Conservation (phyloP, 75 land plant genomes). For the Adiantum capillusveneris region DNA sequence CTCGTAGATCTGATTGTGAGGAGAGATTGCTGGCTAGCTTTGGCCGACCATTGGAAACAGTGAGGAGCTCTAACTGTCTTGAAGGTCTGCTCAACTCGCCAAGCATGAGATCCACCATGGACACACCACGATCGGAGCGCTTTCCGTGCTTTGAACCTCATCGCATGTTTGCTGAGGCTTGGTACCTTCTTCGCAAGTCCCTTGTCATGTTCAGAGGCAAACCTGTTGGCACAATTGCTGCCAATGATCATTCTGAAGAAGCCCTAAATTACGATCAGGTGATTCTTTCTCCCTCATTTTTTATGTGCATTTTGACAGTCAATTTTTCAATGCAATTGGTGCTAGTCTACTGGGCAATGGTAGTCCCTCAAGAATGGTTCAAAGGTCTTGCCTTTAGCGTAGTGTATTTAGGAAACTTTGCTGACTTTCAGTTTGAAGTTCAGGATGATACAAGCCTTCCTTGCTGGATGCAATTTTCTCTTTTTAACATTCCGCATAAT, state of each 20-base stretch:
- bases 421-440: too few species aligned
- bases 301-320: too few species aligned
- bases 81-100: slow-evolving; percentile 12
- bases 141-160: slow-evolving; percentile 35
- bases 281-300: too few species aligned
- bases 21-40: slow-evolving; percentile 19
- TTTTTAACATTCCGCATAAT: too few species aligned
- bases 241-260: slow-evolving; percentile 52
- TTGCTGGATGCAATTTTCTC: too few species aligned
- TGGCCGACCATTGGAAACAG: slow-evolving; percentile 8
- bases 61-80: slow-evolving; percentile 13
- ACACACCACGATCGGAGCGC: slow-evolving; percentile 13
- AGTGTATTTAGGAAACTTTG: too few species aligned
- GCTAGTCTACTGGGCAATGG: too few species aligned
- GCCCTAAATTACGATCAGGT: slow-evolving; percentile 79
- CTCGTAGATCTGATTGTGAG: slow-evolving; percentile 7
- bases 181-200: slow-evolving; percentile 55
- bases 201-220: slow-evolving; percentile 51
- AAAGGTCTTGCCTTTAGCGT: too few species aligned
- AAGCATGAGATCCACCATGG: slow-evolving; percentile 10
- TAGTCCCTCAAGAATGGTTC: too few species aligned
- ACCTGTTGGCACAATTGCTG: slow-evolving; percentile 87
- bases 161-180: slow-evolving; percentile 54
- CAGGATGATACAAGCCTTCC: too few species aligned
- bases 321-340: too few species aligned